Evolutionary conservation across 192 early-diverging fungal genomes (phyloP), one percentile per base, ranked within the genome.

Genomic region (Obelidium mucronatum): DNA sequence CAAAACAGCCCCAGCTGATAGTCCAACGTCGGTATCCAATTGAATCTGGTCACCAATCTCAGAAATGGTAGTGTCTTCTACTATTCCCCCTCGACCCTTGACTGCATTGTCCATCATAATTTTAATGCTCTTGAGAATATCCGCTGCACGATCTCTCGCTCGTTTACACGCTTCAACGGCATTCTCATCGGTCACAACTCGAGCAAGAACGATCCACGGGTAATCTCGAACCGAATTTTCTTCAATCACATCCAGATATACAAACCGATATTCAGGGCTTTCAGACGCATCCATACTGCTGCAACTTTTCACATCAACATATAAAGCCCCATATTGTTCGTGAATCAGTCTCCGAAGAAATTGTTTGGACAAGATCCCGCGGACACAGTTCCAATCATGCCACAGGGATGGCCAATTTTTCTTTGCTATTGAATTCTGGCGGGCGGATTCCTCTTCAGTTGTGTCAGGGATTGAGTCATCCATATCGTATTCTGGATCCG

Each of bases 401-500:
- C 51, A 72, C 1, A 56, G 36, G 30, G 1, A 22, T 11, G 69
- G 69, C 69, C 69, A 72, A 8, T 36, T 6, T 33, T 35, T 8
- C 2, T 58, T 35, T 1, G 36, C 39, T 8, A 52, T 19, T 0
- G 44, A 26, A 31, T 34, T 35, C 19, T 35, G 69, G 2, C n/a
- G 33, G 34, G 4, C 30, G 22, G 4, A 8, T 15, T 17, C 28
- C 3, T 26, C 69, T 31, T 54, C 69, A 0, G 69, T 15, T 6
- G 55, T 28, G 30, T 22, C 17, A 0, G 62, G 31, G 24, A 22
- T 39, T 34, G 34, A 26, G 1, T 59, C 55, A 33, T 54, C 15
- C 15, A 72, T 6, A 13, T 72, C 69, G 39, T 58, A 72, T 54
- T 72, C 69, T n/a, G 69, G 69, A 58, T 72, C 69, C n/a, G 69